Conservation (phyloP, 2,329 filamentous ascomycete species). For the Arachnopeziza araneosa region DNA sequence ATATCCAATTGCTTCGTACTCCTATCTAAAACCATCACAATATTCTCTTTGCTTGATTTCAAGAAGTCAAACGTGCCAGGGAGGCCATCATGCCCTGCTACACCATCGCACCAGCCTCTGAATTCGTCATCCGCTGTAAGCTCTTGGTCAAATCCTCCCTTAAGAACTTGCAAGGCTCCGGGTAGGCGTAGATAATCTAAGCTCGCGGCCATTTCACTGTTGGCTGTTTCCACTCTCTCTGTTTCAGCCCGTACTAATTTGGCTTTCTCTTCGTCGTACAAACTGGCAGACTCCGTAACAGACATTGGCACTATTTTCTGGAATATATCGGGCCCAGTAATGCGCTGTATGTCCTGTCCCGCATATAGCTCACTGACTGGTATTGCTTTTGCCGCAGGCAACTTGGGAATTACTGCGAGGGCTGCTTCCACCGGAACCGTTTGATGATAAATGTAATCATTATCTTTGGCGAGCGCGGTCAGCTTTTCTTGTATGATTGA, state of each 20-base stretch:
- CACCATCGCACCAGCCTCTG: slow-evolving; percentile 86
- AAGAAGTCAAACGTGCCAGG: slow-evolving; percentile 72
- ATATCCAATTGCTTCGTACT: slow-evolving; percentile 87
- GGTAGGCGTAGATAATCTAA: slow-evolving; percentile 90
- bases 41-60: slow-evolving; percentile 69
- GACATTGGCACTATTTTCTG: slow-evolving; percentile 93
- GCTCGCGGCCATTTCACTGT: slow-evolving; percentile 92
- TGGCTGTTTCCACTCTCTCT: slow-evolving; percentile 86
- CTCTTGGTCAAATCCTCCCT: slow-evolving; percentile 88
- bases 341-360: slow-evolving; percentile 92
- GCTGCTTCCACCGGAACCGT: slow-evolving; percentile 80
- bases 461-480: slow-evolving; percentile 75
- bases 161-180: slow-evolving; percentile 81
- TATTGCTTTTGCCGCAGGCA: slow-evolving; percentile 93
- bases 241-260: slow-evolving; percentile 91
- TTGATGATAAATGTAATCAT: slow-evolving; percentile 98
- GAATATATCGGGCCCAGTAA: slow-evolving; percentile 95
- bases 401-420: slow-evolving; percentile 75
- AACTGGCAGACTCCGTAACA: slow-evolving; percentile 91
- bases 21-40: slow-evolving; percentile 67
- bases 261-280: slow-evolving; percentile 98
- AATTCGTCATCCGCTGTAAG: slow-evolving; percentile 87
- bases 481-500: slow-evolving; percentile 77
- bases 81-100: slow-evolving; percentile 80
- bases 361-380: slow-evolving; percentile 95